Evolutionary conservation across 345 rosid genomes (phyloP).

Genomic region (Eucalyptus leucophloia): DNA sequence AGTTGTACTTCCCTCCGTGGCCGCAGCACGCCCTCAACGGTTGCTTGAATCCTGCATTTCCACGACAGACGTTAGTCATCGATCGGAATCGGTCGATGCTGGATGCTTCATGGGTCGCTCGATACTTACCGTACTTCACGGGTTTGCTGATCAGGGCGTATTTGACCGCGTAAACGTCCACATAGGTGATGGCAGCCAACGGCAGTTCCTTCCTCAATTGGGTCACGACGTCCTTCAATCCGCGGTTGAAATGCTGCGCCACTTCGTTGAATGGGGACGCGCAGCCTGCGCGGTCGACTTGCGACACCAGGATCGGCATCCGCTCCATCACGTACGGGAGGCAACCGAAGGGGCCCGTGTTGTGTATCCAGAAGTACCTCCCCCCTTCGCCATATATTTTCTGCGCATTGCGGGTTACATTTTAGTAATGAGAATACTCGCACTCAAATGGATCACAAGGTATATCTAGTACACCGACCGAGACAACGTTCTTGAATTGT

Average conservation of each 20-base stretch:
- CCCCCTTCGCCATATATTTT: constrained; percentile 52
- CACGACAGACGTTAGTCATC: not conserved
- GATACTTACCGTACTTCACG: constrained; percentile 21
- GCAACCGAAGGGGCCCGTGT: constrained; percentile 77
- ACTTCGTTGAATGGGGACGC: constrained; percentile 46
- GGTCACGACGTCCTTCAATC: constrained; percentile 25
- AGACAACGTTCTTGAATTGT: constrained; percentile 5
- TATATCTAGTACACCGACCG: not conserved
- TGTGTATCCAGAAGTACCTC: constrained; percentile 80
- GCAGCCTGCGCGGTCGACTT: constrained; percentile 55
- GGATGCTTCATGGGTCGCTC: not conserved
- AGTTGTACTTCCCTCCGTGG: constrained; percentile 75
- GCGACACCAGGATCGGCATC: constrained; percentile 23
- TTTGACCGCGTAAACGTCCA: constrained; percentile 57
- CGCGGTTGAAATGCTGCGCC: constrained; percentile 42
- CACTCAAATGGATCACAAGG: not conserved
- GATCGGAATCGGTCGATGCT: not conserved
- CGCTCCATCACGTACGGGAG: constrained; percentile 41
- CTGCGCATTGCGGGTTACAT: constrained; percentile 1
- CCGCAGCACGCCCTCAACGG: constrained; percentile 71
- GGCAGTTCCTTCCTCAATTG: constrained; percentile 40
- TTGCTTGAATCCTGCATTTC: constrained; percentile 39
- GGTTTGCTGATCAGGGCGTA: constrained; percentile 33
- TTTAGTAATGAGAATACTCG: not conserved
- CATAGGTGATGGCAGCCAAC: constrained; percentile 38